phyloP scores from a whole-genome alignment of 768 basidiomycete species.

The Saitozyma sp. region DNA sequence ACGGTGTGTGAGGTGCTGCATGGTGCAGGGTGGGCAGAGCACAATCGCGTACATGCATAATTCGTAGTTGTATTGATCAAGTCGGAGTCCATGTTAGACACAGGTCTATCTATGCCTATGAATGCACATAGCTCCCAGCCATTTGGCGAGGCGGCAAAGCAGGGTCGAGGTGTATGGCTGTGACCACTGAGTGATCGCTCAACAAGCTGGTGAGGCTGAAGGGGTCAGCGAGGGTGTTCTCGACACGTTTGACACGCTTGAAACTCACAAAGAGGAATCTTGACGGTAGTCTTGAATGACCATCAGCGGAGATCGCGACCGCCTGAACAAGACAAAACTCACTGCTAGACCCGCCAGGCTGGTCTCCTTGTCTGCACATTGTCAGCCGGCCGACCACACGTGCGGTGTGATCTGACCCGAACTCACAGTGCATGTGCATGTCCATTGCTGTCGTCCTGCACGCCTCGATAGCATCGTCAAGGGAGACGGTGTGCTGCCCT shows the following conservation, averaged over 20 bases:
- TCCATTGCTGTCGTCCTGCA: slow-evolving; percentile 78
- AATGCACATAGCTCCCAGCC: too few species aligned
- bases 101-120: too few species aligned
- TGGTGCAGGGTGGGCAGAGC: too few species aligned
- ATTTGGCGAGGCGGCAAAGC: too few species aligned
- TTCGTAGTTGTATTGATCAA: too few species aligned
- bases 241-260: background rate
- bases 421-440: slow-evolving; percentile 38
- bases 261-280: slow-evolving; percentile 38
- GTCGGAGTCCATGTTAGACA: too few species aligned
- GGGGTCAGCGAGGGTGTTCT: background rate
- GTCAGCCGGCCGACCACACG: slow-evolving; percentile 2
- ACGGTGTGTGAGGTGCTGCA: too few species aligned
- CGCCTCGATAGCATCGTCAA: slow-evolving; percentile 94
- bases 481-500: slow-evolving; percentile 61
- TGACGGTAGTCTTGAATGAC: slow-evolving; percentile 29
- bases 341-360: slow-evolving; percentile 68
- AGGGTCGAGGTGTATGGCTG: too few species aligned
- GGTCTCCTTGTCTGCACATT: slow-evolving; percentile 71
- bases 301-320: slow-evolving; percentile 1
- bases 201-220: slow-evolving; percentile 35
- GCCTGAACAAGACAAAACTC: slow-evolving; percentile 9
- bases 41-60: too few species aligned
- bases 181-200: background rate
- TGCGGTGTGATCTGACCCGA: background rate